Base-by-base conservation (phyloP, 2,329 filamentous ascomycete genomes). In the Talaromyces sp. region DNA sequence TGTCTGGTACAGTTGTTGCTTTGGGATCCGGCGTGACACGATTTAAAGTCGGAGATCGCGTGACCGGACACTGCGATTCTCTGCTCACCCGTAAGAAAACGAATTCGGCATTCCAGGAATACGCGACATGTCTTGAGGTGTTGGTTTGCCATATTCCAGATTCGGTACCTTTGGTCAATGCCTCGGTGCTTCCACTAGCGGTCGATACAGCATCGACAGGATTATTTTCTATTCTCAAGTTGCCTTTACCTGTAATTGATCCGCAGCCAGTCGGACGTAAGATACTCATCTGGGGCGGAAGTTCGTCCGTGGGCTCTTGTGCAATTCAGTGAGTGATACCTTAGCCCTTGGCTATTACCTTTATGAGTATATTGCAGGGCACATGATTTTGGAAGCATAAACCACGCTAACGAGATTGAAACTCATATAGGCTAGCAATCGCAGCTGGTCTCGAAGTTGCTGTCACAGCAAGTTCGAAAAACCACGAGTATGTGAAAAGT, bases 241-340 rank as follows among this genome's bases (percentile, higher is more conserved):
- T 72, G 76, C 7, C 82, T 77, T 3, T 80, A 79, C 33, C 63
- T 1, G 67, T 58, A 1, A 73, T 79, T 13, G 0, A 39, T 6
- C 52, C 62, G 19, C 31, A 47, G 6, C 11, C 41, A 1, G 17
- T 27, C 1, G 43, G 19, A 66, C 54, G 7, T 69, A 52, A 67
- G n/a, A 70, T 83, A 3, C 70, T 83, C 3, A 72, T 82, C 17
- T 83, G 78, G 79, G 80, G 78, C 31, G 80, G 79, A 43, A 81
- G 79, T 43, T 70, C 71, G 22, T 63, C 62, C 1, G 50, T 57
- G 35, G 60, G 60, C 1, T 62, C 60, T 62, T 62, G 60, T 50
- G 60, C 60, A 22, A 62, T 62, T 39, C 60, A 62, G 65, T 70
- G 25, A 59, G 25, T 37, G 10, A 35, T 79, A 77, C 77, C 25